A percentile compares a stretch with the other conserved stretches of the same genome.
Conservation (phyloP, 305 asterid species). For the Fraxinus xanthoxyloides region DNA sequence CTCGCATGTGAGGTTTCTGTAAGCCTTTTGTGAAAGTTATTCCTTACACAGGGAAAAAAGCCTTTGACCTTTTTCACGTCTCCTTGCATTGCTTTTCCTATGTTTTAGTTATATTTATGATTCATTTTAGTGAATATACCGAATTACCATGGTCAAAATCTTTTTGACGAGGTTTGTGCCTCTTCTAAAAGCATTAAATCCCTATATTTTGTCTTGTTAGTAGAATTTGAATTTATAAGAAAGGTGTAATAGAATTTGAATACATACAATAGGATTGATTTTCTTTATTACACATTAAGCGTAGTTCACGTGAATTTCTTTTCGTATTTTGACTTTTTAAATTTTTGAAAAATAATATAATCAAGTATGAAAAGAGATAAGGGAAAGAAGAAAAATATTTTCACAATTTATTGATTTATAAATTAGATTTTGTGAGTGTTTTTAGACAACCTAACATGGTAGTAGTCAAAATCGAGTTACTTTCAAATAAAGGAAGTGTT, state of each 20-base stretch:
- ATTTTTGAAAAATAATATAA: too few relatives aligned
- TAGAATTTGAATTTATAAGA: not conserved
- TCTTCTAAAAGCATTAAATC: not conserved
- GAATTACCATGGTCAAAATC: too few relatives aligned
- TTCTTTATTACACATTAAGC: not conserved
- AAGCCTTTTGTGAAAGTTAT: too few relatives aligned
- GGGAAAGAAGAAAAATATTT: not conserved
- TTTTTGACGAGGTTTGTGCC: not conserved
- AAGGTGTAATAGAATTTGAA: not conserved
- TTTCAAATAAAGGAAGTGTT: not conserved
- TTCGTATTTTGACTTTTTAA: not conserved
- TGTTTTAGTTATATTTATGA: not conserved
- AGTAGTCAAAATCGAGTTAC: not conserved
- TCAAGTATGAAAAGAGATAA: not conserved
- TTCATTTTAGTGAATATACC: not conserved
- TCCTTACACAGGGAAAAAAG: too few relatives aligned
- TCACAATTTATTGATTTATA: not conserved
- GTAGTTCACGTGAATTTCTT: not conserved
- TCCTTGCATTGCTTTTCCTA: not conserved
- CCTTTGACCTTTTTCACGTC: not conserved
- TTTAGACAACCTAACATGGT: not conserved
- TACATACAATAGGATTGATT: not conserved
- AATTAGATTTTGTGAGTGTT: not conserved
- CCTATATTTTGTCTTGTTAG: not conserved
- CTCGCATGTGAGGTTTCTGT: too few relatives aligned